Percentiles rank a stretch among this genome's conserved stretches.
Conservation (phyloP, 805 yeast species). For the Metschnikowia orientalis region DNA sequence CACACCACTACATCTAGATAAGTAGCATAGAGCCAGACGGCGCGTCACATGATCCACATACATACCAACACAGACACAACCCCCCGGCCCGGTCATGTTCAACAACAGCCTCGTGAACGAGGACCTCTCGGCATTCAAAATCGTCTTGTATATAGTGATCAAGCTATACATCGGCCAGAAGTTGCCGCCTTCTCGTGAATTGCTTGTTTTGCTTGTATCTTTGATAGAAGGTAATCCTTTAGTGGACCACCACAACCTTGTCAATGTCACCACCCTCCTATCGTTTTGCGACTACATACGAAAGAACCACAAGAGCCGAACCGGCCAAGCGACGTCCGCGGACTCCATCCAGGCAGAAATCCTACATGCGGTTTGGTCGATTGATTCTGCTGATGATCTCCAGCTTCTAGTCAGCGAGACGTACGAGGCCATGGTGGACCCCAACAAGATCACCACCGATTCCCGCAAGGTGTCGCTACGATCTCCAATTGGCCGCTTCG, state of each 20-base stretch:
- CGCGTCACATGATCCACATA: too few relatives aligned
- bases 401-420: constrained; percentile 28
- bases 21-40: too few relatives aligned
- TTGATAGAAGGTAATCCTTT: constrained; percentile 13
- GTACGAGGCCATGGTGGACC: constrained; percentile 11
- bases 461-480: constrained; percentile 18
- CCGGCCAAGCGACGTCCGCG: not conserved
- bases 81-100: too few relatives aligned
- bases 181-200: constrained; percentile 22
- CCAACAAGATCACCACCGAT: constrained; percentile 9
- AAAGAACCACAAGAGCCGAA: not conserved
- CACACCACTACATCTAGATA: too few relatives aligned
- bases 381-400: constrained; percentile 46
- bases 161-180: constrained; percentile 42
- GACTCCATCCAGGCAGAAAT: not conserved
- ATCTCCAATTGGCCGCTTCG: constrained; percentile 41
- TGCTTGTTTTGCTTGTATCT: constrained; percentile 6
- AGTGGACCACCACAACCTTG: constrained; percentile 4
- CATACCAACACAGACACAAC: too few relatives aligned
- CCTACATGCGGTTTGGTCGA: constrained; percentile 36
- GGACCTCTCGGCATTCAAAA: constrained; percentile 50
- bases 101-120: constrained; percentile 20
- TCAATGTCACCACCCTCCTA: constrained; percentile 8
- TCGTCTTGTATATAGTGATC: constrained; percentile 47
- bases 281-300: constrained; percentile 10